These are phyloP conservation scores for Spatholobus suberectus DNA, from an alignment of 306 rosid species.

Conservation along the genomic window DNA sequence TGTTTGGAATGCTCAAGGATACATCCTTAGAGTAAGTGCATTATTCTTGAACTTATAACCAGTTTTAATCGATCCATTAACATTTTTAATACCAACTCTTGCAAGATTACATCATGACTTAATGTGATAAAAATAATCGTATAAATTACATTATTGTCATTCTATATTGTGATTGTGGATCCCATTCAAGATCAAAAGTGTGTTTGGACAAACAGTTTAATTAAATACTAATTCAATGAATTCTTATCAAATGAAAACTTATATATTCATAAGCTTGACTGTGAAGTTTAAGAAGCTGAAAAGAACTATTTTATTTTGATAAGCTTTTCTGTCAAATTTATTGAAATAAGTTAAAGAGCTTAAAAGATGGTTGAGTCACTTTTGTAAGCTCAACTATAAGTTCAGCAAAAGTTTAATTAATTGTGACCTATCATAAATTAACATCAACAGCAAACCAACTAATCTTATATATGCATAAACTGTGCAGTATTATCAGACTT, in stretches of 20 bases:
- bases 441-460: not conserved
- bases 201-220: not conserved
- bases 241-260: not conserved
- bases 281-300: not conserved
- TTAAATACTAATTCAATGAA: not conserved
- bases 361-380: not conserved
- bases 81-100: not conserved
- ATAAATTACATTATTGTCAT: not conserved
- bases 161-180: not conserved
- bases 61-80: not conserved
- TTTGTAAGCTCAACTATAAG: not conserved
- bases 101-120: not conserved
- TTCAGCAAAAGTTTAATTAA: not conserved
- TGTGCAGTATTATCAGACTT: slow-evolving; percentile 61
- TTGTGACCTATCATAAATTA: not conserved
- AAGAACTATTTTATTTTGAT: not conserved
- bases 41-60: not conserved
- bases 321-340: not conserved
- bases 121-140: not conserved
- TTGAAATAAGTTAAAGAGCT: not conserved
- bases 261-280: not conserved
- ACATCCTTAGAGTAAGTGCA: slow-evolving; percentile 75
- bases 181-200: not conserved
- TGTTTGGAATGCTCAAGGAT: slow-evolving; percentile 70
- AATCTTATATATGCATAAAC: not conserved